A percentile compares a stretch with the other conserved stretches of the same genome.
Conservation (phyloP, 2,329 filamentous ascomycete species). For the Arachnomyces sp. region DNA sequence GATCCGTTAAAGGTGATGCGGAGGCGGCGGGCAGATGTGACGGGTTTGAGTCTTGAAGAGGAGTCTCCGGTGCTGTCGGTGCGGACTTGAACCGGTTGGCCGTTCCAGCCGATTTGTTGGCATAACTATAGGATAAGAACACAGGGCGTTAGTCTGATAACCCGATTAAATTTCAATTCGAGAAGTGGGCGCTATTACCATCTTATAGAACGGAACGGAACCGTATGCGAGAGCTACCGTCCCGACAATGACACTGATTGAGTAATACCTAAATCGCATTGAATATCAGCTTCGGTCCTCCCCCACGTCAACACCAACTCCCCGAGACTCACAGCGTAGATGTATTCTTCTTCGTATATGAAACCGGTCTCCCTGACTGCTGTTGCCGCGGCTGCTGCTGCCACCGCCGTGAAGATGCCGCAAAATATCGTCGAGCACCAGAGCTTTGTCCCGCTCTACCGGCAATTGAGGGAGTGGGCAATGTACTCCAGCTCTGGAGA, state of each 20-base stretch:
- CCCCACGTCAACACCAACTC: conserved; percentile 2
- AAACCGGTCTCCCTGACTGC: too few relatives aligned
- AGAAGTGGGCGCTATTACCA: conserved; percentile 36
- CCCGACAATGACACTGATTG: conserved; percentile 55
- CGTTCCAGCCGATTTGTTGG: conserved; percentile 66
- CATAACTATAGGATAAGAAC: conserved; percentile 33
- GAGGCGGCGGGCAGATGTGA: conserved; percentile 73
- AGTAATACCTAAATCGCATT: conserved; percentile 49
- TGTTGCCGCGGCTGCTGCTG: conserved; percentile 23
- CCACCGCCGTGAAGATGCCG: conserved; percentile 37
- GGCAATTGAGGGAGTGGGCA: not conserved
- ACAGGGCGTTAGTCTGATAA: conserved; percentile 1
- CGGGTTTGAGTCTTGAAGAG: conserved; percentile 68
- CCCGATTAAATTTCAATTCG: conserved; percentile 1
- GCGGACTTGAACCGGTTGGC: conserved; percentile 78
- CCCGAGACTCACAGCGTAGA: conserved; percentile 44
- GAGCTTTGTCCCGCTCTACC: conserved; percentile 6
- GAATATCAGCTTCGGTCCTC: conserved; percentile 4
- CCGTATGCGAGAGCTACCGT: conserved; percentile 59
- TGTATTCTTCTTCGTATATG: conserved; percentile 40
- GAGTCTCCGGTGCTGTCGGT: conserved; percentile 61
- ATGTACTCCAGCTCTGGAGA: too few relatives aligned
- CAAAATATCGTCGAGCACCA: conserved; percentile 18
- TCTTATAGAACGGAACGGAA: conserved; percentile 61
- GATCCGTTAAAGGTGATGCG: conserved; percentile 94